Evolutionary conservation across 163 green algal genomes (phyloP).

Genomic region (Chlamydomonas reinhardtii): DNA sequence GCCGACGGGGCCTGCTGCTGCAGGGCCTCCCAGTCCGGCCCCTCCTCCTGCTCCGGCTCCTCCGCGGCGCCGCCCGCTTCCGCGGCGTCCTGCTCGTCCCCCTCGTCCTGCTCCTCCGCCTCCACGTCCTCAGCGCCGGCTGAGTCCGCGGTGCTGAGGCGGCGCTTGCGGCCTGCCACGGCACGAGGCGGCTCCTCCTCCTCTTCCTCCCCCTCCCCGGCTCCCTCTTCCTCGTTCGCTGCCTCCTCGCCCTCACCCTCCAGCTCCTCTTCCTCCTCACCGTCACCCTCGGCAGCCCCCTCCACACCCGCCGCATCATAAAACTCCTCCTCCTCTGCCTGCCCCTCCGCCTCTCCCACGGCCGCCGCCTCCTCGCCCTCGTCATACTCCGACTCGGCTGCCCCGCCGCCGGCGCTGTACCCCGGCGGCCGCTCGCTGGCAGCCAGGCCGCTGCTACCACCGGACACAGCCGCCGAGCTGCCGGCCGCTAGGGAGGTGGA

Average conservation of each 20-base stretch:
- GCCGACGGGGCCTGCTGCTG: neutral
- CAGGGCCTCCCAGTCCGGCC: no score
- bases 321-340: neutral
- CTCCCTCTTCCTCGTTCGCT: neutral
- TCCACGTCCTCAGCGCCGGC: neutral
- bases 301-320: neutral
- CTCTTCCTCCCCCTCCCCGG: slow-evolving; percentile 4
- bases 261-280: neutral
- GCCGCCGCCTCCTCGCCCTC: neutral
- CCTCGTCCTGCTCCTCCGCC: neutral
- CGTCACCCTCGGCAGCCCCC: neutral
- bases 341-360: neutral
- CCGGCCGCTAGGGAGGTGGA: neutral
- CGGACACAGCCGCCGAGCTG: no score
- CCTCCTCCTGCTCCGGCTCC: neutral
- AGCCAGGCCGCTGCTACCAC: slow-evolving; percentile 4
- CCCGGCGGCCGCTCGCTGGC: neutral
- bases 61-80: no score
- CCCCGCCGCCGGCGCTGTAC: neutral
- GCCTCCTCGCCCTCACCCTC: neutral
- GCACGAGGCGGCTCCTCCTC: neutral
- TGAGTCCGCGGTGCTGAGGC: neutral
- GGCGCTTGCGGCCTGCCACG: neutral
- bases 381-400: neutral
- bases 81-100: neutral